A percentile compares a stretch with the other conserved stretches of the same genome.
Conservation (phyloP, 768 basidiomycete species). For the Tulasnella sp. region DNA sequence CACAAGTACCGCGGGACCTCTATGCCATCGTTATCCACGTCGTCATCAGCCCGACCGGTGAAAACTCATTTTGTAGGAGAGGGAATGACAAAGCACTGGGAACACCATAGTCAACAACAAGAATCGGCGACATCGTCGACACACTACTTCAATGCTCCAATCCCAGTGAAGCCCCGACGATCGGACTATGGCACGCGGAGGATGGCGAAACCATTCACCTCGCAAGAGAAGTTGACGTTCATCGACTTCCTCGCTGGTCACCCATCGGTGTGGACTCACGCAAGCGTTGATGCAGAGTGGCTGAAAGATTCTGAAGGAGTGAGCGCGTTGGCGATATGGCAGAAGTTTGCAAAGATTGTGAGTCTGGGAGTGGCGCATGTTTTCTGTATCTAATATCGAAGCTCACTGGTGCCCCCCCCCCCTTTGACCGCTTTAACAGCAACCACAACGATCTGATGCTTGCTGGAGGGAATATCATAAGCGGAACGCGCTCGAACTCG, state of each 20-base stretch:
- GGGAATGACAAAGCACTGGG: no score
- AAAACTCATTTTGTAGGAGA: no score
- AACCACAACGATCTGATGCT: conserved; percentile 8
- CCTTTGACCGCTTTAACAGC: not conserved
- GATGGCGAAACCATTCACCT: not conserved
- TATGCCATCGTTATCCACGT: no score
- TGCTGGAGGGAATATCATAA: conserved; percentile 15
- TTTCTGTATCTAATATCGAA: not conserved
- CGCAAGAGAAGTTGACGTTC: conserved; percentile 6
- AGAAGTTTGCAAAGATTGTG: conserved; percentile 6
- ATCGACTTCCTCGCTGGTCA: conserved; percentile 11
- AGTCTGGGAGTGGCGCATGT: not conserved
- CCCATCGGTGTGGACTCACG: conserved; percentile 12
- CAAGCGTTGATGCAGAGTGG: conserved; percentile 2
- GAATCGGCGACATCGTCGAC: no score
- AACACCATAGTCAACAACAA: no score
- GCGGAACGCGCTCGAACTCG: conserved; percentile 5
- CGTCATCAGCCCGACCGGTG: no score
- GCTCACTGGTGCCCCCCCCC: not conserved
- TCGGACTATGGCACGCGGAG: not conserved
- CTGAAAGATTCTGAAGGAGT: not conserved
- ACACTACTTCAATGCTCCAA: no score
- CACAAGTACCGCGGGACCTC: no score
- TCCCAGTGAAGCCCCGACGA: no score
- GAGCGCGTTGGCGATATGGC: conserved; percentile 7